Percentiles rank a stretch among this genome's conserved stretches.
Conservation (phyloP, 345 rosid genomes). For the Rhodamnia rubescens region DNA sequence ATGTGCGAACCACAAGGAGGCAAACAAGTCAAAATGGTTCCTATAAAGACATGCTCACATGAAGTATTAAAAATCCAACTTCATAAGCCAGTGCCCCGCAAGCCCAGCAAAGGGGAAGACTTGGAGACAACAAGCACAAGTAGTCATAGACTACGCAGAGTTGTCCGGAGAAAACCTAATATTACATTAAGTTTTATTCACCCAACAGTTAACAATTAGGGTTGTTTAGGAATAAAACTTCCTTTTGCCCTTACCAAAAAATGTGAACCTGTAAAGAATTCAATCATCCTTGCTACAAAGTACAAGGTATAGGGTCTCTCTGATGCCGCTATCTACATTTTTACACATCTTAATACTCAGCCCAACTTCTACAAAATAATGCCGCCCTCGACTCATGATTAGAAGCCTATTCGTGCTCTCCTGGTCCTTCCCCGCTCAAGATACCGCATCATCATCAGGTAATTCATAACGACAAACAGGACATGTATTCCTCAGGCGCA, state of each 20-base stretch:
- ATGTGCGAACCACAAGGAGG: neutral
- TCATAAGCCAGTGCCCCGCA: neutral
- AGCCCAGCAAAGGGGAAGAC: neutral
- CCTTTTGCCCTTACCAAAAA: neutral
- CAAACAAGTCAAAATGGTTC: neutral
- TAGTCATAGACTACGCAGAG: neutral
- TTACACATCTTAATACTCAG: neutral
- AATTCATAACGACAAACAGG: constrained; percentile 85
- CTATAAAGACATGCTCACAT: neutral
- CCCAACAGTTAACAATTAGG: neutral
- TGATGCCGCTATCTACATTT: neutral
- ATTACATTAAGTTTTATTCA: neutral
- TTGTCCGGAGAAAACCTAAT: neutral
- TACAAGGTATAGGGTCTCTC: neutral
- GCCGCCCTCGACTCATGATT: neutral
- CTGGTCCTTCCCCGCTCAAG: constrained; percentile 39
- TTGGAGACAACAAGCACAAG: neutral
- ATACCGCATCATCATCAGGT: constrained; percentile 65
- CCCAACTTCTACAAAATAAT: neutral
- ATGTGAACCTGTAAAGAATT: neutral
- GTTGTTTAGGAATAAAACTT: neutral
- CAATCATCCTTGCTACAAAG: neutral
- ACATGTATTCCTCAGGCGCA: constrained; percentile 70
- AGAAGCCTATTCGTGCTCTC: neutral
- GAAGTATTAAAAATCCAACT: neutral